Conservation (phyloP, 148 eudicot species). For the Spergularia marina region DNA sequence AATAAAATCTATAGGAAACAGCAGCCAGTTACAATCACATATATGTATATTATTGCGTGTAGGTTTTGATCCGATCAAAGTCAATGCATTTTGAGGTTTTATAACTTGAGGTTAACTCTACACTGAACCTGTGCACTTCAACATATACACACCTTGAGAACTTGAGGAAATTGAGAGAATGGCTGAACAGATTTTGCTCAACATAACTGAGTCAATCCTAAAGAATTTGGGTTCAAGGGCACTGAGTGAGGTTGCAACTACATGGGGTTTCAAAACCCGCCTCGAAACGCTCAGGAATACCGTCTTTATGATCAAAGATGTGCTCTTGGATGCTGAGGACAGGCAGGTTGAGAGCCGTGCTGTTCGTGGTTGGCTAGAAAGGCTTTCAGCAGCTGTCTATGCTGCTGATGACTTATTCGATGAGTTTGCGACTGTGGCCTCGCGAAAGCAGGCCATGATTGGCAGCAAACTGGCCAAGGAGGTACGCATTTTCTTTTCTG, state of each 20-base stretch:
- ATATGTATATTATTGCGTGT: too few species aligned
- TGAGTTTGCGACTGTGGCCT: conserved; percentile 22
- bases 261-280: conserved; percentile 17
- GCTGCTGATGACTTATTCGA: conserved; percentile 28
- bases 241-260: conserved; percentile 20
- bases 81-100: too few species aligned
- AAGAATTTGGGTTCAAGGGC: conserved; percentile 20
- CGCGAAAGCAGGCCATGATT: not conserved
- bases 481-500: conserved; percentile 22
- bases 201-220: conserved; percentile 10
- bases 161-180: not conserved
- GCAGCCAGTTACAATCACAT: too few species aligned
- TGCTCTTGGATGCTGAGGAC: conserved; percentile 35
- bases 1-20: too few species aligned
- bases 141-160: too few species aligned
- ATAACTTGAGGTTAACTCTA: too few species aligned
- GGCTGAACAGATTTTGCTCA: conserved; percentile 26
- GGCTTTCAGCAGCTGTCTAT: conserved; percentile 25
- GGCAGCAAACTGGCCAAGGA: not conserved
- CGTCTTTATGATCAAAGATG: conserved; percentile 12
- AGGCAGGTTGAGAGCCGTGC: conserved; percentile 18
- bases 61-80: too few species aligned
- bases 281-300: conserved; percentile 23
- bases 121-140: too few species aligned
- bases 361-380: conserved; percentile 22